Percentiles rank a stretch among this genome's conserved stretches.
These are phyloP conservation scores for Hymenochaete sp. DNA, from an alignment of 1,284 basidiomycete species.

Conservation along the genomic window DNA sequence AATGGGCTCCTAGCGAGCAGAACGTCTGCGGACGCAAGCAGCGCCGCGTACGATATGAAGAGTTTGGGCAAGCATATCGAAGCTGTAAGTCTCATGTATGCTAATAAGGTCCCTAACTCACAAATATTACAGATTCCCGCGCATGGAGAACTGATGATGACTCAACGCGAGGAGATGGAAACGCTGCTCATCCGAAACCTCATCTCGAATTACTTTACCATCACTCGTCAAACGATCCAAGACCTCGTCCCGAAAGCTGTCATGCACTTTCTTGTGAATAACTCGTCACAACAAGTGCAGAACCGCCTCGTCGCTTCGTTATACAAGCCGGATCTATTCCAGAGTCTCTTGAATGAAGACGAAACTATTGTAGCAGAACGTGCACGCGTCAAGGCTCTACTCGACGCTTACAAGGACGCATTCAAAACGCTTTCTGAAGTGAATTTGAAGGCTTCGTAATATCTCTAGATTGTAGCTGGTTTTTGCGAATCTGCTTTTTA, in stretches of 20 bases:
- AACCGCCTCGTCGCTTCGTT: constrained; percentile 87
- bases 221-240: constrained; percentile 94
- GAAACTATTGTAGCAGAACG: constrained; percentile 91
- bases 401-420: constrained; percentile 97
- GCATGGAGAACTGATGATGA: constrained; percentile 50
- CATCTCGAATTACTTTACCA: constrained; percentile 93
- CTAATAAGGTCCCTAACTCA: too few relatives aligned
- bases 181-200: constrained; percentile 90
- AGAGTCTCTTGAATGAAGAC: constrained; percentile 90
- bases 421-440: constrained; percentile 83
- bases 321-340: constrained; percentile 92
- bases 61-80: constrained; percentile 94
- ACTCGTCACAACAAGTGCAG: constrained; percentile 94
- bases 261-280: constrained; percentile 95
- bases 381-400: constrained; percentile 84
- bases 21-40: constrained; percentile 63
- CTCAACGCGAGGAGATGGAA: constrained; percentile 90
- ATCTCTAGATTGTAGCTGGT: not conserved
- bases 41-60: constrained; percentile 96
- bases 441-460: constrained; percentile 46
- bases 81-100: constrained; percentile 51
- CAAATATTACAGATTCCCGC: constrained; percentile 40
- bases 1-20: constrained; percentile 59
- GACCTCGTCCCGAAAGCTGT: constrained; percentile 96
- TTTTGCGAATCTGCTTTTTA: too few relatives aligned